Conservation (phyloP, 176 grass and related monocot genomes). For the Hordeum marinum region DNA sequence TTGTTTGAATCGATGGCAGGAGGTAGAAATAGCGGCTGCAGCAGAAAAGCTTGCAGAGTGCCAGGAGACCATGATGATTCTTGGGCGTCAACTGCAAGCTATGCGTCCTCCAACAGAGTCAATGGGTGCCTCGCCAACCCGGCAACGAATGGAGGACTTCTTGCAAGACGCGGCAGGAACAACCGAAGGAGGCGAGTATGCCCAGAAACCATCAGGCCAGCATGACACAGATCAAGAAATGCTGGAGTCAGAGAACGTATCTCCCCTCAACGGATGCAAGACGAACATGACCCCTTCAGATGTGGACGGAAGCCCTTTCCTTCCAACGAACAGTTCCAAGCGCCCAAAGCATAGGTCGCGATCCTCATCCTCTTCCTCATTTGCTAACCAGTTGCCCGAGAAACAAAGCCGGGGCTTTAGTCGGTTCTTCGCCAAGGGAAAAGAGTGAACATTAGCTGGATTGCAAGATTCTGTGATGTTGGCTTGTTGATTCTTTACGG, state of each 20-base stretch:
- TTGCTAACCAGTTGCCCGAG: conserved; percentile 55
- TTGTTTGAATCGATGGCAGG: conserved; percentile 41
- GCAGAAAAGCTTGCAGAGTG: conserved; percentile 95
- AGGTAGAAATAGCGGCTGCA: conserved; percentile 78
- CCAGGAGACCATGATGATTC: conserved; percentile 92
- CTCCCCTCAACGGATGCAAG: conserved; percentile 62
- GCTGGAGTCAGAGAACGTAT: conserved; percentile 36
- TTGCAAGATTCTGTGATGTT: conserved; percentile 2
- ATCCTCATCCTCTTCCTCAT: conserved; percentile 59
- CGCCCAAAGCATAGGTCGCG: conserved; percentile 74
- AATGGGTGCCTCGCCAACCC: conserved; percentile 51
- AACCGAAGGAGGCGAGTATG: conserved; percentile 29
- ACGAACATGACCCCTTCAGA: conserved; percentile 40
- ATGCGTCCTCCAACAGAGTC: conserved; percentile 69
- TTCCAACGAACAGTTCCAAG: conserved; percentile 65
- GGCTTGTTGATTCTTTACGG: conserved; percentile 16
- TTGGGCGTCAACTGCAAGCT: conserved; percentile 85
- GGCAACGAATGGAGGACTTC: conserved; percentile 44
- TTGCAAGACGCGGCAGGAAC: conserved; percentile 47
- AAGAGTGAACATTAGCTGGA: conserved; percentile 41
- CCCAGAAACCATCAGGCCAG: conserved; percentile 36
- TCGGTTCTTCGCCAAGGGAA: conserved; percentile 84
- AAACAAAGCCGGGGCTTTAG: conserved; percentile 77
- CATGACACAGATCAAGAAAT: conserved; percentile 43
- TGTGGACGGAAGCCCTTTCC: conserved; percentile 43